Percentiles rank a stretch among this genome's conserved stretches.
phyloP scores from a whole-genome alignment of 2,329 filamentous ascomycete genomes.

The Colletotrichum camelliae region DNA sequence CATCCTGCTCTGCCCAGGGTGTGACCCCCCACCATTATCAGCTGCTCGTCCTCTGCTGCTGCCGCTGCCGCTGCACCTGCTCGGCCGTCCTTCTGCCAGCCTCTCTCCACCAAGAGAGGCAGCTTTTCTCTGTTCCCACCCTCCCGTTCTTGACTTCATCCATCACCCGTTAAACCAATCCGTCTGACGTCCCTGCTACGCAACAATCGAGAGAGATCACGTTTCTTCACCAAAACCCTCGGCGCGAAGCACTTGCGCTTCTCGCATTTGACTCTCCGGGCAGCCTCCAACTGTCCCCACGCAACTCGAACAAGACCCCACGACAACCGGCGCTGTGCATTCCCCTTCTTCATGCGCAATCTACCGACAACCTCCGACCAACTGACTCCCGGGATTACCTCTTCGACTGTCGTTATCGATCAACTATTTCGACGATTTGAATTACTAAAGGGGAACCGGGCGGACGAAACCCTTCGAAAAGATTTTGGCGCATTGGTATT shows the following conservation, averaged over 20 bases:
- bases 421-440: neutral
- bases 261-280: neutral
- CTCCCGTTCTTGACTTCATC: neutral
- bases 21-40: slow-evolving; percentile 18
- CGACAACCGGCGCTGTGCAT: neutral
- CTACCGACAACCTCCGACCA: neutral
- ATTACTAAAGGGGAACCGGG: neutral
- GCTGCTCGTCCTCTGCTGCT: neutral
- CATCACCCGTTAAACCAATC: neutral
- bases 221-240: neutral
- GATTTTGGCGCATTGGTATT: neutral
- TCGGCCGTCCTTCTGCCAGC: slow-evolving; percentile 1
- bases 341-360: neutral
- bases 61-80: neutral
- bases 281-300: neutral
- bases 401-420: slow-evolving; percentile 2
- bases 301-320: slow-evolving; percentile 8
- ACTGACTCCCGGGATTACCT: neutral
- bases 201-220: neutral
- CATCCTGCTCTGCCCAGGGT: neutral
- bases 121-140: slow-evolving; percentile 13
- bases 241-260: slow-evolving; percentile 4
- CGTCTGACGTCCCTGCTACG: neutral
- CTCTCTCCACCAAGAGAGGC: slow-evolving; percentile 21
- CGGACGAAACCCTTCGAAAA: neutral